These are phyloP conservation scores for Podila epigama DNA, from an alignment of 192 early-diverging fungal genomes.

Conservation along the genomic window DNA sequence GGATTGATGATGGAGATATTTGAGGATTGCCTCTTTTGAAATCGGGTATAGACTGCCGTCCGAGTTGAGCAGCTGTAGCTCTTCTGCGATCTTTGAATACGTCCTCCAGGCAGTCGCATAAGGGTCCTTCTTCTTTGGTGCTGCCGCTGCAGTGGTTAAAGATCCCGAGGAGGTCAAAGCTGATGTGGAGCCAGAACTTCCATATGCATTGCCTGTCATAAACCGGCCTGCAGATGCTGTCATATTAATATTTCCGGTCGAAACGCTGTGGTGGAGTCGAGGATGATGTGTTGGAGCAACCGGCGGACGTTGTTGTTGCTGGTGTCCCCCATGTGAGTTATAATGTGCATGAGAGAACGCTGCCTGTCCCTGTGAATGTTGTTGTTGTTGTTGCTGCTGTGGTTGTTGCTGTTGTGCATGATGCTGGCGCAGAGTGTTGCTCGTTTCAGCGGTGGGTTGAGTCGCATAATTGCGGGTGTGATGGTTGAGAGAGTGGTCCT, in stretches of 20 bases:
- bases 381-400: conserved; percentile 17
- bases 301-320: conserved; percentile 40
- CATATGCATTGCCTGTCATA: background rate
- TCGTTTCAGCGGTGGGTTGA: conserved; percentile 2
- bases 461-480: background rate
- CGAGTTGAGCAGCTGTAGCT: conserved; percentile 25
- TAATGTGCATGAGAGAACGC: conserved; percentile 2
- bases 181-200: no score
- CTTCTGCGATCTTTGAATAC: conserved; percentile 47
- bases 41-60: conserved; percentile 42
- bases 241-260: conserved; percentile 34
- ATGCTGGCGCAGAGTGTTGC: background rate
- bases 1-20: conserved; percentile 46
- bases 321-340: conserved; percentile 1
- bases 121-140: conserved; percentile 42
- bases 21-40: conserved; percentile 47
- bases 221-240: conserved; percentile 7
- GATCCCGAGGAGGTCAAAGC: no score
- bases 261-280: conserved; percentile 39
- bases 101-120: conserved; percentile 49
- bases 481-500: no score
- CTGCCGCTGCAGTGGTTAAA: background rate
- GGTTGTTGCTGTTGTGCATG: conserved; percentile 11
- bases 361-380: conserved; percentile 7
- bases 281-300: conserved; percentile 32